These are phyloP conservation scores for Carex arenaria DNA, from an alignment of 202 grass and related monocot species.

Conservation along the genomic window DNA sequence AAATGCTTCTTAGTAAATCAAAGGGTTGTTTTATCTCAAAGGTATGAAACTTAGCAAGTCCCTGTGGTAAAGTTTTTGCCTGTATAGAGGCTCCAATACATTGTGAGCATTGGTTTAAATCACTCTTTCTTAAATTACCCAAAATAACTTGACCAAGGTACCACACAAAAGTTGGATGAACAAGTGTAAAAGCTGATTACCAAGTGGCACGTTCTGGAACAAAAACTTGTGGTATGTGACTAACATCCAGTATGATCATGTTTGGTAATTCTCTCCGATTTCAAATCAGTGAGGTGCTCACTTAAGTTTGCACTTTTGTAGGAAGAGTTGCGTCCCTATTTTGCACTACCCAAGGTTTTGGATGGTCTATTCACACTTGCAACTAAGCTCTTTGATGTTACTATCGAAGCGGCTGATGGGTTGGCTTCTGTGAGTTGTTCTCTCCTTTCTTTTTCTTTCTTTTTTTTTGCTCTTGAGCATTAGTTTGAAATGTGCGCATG, in stretches of 20 bases:
- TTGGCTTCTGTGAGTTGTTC: conserved; percentile 69
- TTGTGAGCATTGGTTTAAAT: not conserved
- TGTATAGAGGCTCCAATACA: not conserved
- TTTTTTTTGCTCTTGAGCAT: not conserved
- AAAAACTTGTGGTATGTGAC: not conserved
- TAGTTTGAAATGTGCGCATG: not conserved
- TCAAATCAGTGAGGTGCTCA: not conserved
- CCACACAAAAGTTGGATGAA: not conserved
- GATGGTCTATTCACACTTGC: conserved; percentile 90
- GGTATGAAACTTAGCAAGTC: not conserved
- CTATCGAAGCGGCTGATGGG: conserved; percentile 76
- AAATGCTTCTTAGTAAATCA: not conserved
- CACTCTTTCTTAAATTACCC: not conserved
- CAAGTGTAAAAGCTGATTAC: not conserved
- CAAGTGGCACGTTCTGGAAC: not conserved
- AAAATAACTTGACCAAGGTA: not conserved
- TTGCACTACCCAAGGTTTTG: conserved; percentile 92
- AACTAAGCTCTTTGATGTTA: conserved; percentile 88
- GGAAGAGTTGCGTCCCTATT: conserved; percentile 94
- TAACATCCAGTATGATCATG: not conserved
- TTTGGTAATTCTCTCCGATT: not conserved
- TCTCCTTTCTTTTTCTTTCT: not conserved
- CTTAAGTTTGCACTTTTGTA: conserved; percentile 25
- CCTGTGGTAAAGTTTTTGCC: not conserved
- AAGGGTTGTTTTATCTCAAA: not conserved